Base-by-base conservation (phyloP, 2,329 filamentous ascomycete species). In the Fusarium sp. region DNA sequence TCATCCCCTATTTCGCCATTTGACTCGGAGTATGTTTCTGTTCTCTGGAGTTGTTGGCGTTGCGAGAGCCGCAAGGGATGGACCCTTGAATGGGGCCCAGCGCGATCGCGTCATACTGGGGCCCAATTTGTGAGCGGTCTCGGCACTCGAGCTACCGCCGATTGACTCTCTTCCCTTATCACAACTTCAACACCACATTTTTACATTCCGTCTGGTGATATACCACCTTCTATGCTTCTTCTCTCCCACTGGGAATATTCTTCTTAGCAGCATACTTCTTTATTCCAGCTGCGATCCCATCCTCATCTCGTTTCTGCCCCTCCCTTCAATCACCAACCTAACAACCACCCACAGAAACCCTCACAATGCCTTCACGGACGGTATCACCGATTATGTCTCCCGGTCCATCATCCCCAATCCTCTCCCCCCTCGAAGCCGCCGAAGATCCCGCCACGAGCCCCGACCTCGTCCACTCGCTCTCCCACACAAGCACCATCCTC, bases 401-500 rank as follows among this genome's bases (percentile, higher is more conserved):
- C 18, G 63, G 60, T 5, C 62, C 71, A 22, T 68, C 67, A 4
- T 76, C 74, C 5, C 74, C 74, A 8, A 66, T 76, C 3, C 71
- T 76, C 11, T 73, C 69, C 4, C 63, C 72, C 2, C 74, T 76
- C 61, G 74, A 76, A 60, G 57, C 63, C 34, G 72, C 67, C 47
- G 72, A 76, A 47, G 72, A 76, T 16, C 59, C 71, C 11, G 56
- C 63, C 9, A 73, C 63, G 22, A 75, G 70, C 14, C 92, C 92
- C n/a, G 86, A 89, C 58, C 86, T 94, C 47, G 83, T 91, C 62
- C 93, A 97, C 79, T 90, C 90, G 72, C 88, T 97, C 68, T 87
- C 90, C 77, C 92, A 95, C 78, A 87, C 90, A 76, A 92, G 90
- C 79, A 94, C 92, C 4, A 92, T 97, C 50, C 89, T 99, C 53